Conservation (phyloP, 2,329 filamentous ascomycete genomes). For the Cladosporium sp. region DNA sequence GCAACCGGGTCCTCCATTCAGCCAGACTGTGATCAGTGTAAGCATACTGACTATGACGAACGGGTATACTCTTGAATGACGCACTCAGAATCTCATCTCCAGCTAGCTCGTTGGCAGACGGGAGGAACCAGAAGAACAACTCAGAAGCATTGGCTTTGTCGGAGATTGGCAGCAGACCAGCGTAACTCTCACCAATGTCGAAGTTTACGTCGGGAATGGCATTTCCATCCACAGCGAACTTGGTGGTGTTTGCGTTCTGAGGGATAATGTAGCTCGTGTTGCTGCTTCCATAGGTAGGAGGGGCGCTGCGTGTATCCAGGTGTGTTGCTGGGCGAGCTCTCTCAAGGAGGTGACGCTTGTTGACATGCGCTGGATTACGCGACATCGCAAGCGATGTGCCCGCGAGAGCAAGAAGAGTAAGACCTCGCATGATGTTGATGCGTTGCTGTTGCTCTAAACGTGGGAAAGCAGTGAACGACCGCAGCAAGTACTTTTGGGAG, state of each 20-base stretch:
- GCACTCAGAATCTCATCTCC: conserved; percentile 43
- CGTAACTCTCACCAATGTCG: conserved; percentile 40
- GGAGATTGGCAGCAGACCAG: conserved; percentile 38
- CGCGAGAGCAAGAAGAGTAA: conserved; percentile 21
- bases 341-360: conserved; percentile 28
- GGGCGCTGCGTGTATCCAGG: conserved; percentile 14
- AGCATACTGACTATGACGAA: neutral
- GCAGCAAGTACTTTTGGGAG: neutral
- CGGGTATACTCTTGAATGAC: neutral
- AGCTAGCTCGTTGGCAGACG: conserved; percentile 43
- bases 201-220: conserved; percentile 40
- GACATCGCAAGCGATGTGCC: conserved; percentile 22
- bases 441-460: neutral
- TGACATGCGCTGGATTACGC: conserved; percentile 31
- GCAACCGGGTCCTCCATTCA: conserved; percentile 50
- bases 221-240: conserved; percentile 43
- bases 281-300: conserved; percentile 25
- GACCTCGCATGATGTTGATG: conserved; percentile 11
- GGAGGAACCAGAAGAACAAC: conserved; percentile 56
- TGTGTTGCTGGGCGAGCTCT: conserved; percentile 9
- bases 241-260: conserved; percentile 46
- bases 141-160: conserved; percentile 33
- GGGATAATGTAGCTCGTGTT: conserved; percentile 39
- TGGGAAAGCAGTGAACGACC: neutral
- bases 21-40: conserved; percentile 34